Base-by-base conservation (phyloP, 331 rosid species). In the Rhamnella rubrinervis region DNA sequence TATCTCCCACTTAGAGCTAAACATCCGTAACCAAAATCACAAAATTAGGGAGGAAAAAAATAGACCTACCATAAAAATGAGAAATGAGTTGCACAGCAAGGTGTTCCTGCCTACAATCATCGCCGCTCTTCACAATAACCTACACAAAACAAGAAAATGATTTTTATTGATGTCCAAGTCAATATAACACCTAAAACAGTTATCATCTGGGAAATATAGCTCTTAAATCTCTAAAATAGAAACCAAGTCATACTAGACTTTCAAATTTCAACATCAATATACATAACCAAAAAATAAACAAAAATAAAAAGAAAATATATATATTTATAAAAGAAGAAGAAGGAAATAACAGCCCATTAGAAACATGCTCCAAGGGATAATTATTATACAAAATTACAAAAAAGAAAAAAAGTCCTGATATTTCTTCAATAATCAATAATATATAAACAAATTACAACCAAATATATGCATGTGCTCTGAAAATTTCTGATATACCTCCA, bases 71-170 rank as follows among this genome's bases (percentile, higher is more conserved):
- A 78, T 88, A 88, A 75, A 93, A 93, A 82, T 93, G 98, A 72
- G 95, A 85, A 75, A 93, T 93, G 72, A 93, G 98, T 74, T 93
- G 97, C 83, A 93, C 98, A 13, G 98, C 98, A 64, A 93, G 86
- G 82, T 93, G 98, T 78, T 93, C 98, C 79, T 93, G 98, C 83
- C 98, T 85, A 80, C 98, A 93, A 85, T 93, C 98, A 78, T 90
- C 97, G 73, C 98, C 98, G 76, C 97, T 93, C 88, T 93, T 93
- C 64, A 93, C 98, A 73, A 93, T 93, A 59, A 88, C 85, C 98
- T 93, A 66, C 44, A 70, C 39, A 6, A 69, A 55, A 64, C 65
- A 20, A 57, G 55, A 19, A 62, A 73, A 52, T 35, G 59, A 46
- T 61, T 18, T 3, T 63, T 49, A 35, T 47, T 68, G 28, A 56